Percentiles rank a stretch among this genome's conserved stretches.
phyloP scores from a whole-genome alignment of 2,329 filamentous ascomycete species.

The Septoria petroselini region DNA sequence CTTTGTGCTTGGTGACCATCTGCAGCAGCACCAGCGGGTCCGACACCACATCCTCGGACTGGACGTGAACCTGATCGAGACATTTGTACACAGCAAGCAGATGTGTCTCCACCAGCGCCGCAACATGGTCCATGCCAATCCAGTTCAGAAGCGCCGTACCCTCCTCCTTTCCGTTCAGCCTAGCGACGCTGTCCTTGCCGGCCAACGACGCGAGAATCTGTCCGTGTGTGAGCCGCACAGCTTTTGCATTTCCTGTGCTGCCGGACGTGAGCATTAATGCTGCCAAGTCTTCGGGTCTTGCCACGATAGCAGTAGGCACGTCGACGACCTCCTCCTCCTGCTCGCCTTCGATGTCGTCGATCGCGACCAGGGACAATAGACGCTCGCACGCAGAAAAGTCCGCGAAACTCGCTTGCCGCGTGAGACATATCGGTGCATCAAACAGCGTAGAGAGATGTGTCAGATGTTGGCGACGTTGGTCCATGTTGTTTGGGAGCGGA shows the following conservation, averaged over 20 bases:
- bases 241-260: slow-evolving; percentile 23
- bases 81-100: slow-evolving; percentile 46
- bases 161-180: not conserved
- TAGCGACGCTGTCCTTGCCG: slow-evolving; percentile 13
- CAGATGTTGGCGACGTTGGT: slow-evolving; percentile 35
- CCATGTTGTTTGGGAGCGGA: slow-evolving; percentile 33
- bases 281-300: slow-evolving; percentile 15
- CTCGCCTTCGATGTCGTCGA: slow-evolving; percentile 1
- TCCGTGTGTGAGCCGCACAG: slow-evolving; percentile 30
- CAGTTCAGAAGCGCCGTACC: slow-evolving; percentile 42
- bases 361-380: not conserved
- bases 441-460: slow-evolving; percentile 21
- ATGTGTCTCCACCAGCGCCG: slow-evolving; percentile 52
- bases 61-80: slow-evolving; percentile 48
- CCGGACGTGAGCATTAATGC: slow-evolving; percentile 25
- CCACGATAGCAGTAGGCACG: slow-evolving; percentile 22
- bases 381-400: not conserved
- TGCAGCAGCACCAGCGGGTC: slow-evolving; percentile 42
- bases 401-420: slow-evolving; percentile 7
- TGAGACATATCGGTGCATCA: slow-evolving; percentile 5
- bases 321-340: not conserved
- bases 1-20: slow-evolving; percentile 42
- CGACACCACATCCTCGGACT: slow-evolving; percentile 41
- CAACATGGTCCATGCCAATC: slow-evolving; percentile 55
- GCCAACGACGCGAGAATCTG: slow-evolving; percentile 24